Evolutionary conservation across 2,329 filamentous ascomycete species (phyloP).

Genomic region (Akanthomyces dipterigenus): DNA sequence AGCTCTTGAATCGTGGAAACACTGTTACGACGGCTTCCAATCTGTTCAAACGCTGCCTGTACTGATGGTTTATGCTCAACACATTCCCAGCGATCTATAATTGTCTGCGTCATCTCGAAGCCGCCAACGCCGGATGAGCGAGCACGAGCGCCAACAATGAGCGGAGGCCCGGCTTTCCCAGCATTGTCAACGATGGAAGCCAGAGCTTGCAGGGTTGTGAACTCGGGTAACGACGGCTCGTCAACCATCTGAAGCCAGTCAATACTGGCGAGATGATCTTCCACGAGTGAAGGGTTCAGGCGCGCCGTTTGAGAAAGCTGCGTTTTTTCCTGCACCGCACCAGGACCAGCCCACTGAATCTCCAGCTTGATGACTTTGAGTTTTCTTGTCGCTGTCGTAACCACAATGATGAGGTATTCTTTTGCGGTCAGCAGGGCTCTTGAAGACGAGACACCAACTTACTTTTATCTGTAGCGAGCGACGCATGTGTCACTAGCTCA

Average conservation of each 20-base stretch:
- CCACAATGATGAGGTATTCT: conserved; percentile 54
- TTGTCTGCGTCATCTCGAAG: conserved; percentile 61
- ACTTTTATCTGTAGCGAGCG: conserved; percentile 70
- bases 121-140: conserved; percentile 46
- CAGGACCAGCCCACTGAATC: conserved; percentile 63
- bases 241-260: conserved; percentile 49
- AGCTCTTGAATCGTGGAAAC: conserved; percentile 24
- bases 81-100: conserved; percentile 79
- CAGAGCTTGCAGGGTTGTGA: conserved; percentile 71
- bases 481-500: conserved; percentile 73
- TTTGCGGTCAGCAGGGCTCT: conserved; percentile 20
- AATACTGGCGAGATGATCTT: conserved; percentile 50
- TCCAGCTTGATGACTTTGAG: conserved; percentile 67
- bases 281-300: conserved; percentile 47
- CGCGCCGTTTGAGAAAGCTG: conserved; percentile 37
- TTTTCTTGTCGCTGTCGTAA: conserved; percentile 64
- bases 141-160: conserved; percentile 68
- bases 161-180: conserved; percentile 50
- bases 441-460: conserved; percentile 18
- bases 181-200: conserved; percentile 56
- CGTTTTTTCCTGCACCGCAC: conserved; percentile 46
- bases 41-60: conserved; percentile 71
- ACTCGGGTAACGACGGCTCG: conserved; percentile 49
- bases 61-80: conserved; percentile 60
- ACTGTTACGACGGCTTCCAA: conserved; percentile 57